These are phyloP conservation scores for Backusella morwellensis DNA, from an alignment of 192 early-diverging fungal species.

Conservation along the genomic window DNA sequence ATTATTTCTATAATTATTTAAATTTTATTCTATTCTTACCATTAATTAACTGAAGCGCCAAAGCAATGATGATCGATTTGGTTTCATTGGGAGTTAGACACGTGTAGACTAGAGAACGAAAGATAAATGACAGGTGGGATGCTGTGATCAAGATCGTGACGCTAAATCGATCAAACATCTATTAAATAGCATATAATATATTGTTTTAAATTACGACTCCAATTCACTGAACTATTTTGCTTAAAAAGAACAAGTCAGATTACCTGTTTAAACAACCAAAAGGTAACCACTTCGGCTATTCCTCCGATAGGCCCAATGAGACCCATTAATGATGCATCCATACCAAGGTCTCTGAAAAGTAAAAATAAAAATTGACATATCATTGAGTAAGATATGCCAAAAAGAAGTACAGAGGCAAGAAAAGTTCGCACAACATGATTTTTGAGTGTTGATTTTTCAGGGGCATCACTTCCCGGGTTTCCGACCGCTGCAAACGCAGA, in stretches of 20 bases:
- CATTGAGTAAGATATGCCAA: slow-evolving; percentile 33
- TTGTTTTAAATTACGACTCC: slow-evolving; percentile 5
- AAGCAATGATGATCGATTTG: slow-evolving; percentile 18
- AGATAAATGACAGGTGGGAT: slow-evolving; percentile 19
- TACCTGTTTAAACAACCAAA: slow-evolving; percentile 41
- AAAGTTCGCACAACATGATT: slow-evolving; percentile 24
- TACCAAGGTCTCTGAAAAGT: slow-evolving; percentile 26
- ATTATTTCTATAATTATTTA: slow-evolving; percentile 3
- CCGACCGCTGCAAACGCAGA: slow-evolving; percentile 18
- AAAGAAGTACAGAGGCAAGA: slow-evolving; percentile 20
- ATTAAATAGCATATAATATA: background rate
- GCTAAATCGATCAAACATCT: slow-evolving; percentile 32
- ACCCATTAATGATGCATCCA: slow-evolving; percentile 29
- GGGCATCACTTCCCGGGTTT: background rate
- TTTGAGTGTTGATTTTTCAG: slow-evolving; percentile 12
- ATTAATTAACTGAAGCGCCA: slow-evolving; percentile 20
- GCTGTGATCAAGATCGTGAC: slow-evolving; percentile 23
- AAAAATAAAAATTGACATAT: slow-evolving; percentile 33
- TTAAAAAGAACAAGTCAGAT: background rate
- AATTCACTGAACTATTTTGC: background rate
- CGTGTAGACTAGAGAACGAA: slow-evolving; percentile 23
- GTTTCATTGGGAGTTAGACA: slow-evolving; percentile 7
- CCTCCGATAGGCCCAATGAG: slow-evolving; percentile 36
- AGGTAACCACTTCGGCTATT: slow-evolving; percentile 32
- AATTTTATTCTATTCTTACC: slow-evolving; percentile 2